phyloP scores from a whole-genome alignment of 148 eudicot genomes.

The Rhododendron kiyosumense region DNA sequence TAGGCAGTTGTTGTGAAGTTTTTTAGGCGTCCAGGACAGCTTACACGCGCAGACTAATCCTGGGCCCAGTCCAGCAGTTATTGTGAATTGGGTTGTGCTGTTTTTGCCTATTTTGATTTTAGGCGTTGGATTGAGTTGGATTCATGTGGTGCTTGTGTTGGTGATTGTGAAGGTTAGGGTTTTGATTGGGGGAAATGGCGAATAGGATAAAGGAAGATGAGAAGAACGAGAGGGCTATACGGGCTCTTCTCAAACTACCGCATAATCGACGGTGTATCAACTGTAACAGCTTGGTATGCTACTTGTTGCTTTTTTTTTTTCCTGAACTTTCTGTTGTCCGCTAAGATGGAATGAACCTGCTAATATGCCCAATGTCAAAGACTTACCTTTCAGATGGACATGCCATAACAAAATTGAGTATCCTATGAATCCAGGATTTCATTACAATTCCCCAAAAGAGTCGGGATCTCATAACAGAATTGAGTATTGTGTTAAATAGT shows the following conservation, averaged over 20 bases:
- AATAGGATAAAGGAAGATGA: constrained; percentile 73
- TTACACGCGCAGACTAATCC: too few species aligned
- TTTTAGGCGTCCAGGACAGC: neutral
- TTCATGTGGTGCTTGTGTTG: neutral
- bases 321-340: neutral
- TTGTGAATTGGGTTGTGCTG: neutral
- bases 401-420: too few species aligned
- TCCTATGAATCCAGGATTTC: too few species aligned
- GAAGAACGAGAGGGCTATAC: constrained; percentile 64
- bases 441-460: too few species aligned
- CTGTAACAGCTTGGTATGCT: constrained; percentile 60
- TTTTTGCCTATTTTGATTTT: neutral
- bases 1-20: neutral
- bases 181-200: constrained; percentile 53
- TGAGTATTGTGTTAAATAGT: neutral
- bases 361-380: neutral
- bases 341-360: neutral
- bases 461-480: neutral
- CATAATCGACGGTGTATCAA: constrained; percentile 74
- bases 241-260: constrained; percentile 67
- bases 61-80: neutral
- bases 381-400: too few species aligned
- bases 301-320: neutral
- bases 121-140: neutral
- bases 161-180: constrained; percentile 9